phyloP scores from a whole-genome alignment of 2,329 filamentous ascomycete species.

The Fusarium pseudocircinatum region DNA sequence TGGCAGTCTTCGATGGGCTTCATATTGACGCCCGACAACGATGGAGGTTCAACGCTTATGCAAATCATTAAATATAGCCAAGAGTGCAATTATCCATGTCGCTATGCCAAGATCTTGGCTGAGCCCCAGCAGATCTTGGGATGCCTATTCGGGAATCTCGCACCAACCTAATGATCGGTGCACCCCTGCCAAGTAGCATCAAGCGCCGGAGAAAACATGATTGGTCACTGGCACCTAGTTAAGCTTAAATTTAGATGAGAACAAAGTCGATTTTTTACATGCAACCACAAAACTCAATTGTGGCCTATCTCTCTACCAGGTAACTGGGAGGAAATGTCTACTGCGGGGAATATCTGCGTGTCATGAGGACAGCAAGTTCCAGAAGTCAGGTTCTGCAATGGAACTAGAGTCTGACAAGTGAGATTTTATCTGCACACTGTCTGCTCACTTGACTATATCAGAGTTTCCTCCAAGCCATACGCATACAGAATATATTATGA shows the following conservation, averaged over 20 bases:
- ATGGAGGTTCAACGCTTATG: not conserved
- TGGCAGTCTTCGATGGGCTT: too few relatives aligned
- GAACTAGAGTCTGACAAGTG: not conserved
- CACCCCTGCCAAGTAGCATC: not conserved
- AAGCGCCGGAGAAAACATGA: not conserved
- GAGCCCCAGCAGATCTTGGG: not conserved
- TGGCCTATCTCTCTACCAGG: not conserved
- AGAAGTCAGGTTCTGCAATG: not conserved
- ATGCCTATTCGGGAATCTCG: not conserved
- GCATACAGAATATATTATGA: too few relatives aligned
- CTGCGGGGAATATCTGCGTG: not conserved
- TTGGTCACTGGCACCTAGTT: not conserved
- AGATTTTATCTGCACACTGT: not conserved
- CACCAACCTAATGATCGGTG: not conserved
- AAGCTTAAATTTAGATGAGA: not conserved
- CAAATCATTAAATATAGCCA: not conserved
- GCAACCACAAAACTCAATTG: not conserved
- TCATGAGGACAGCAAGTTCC: not conserved
- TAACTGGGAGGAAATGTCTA: not conserved
- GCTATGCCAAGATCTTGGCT: slow-evolving; percentile 20
- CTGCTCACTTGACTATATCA: too few relatives aligned
- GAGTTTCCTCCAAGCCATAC: too few relatives aligned
- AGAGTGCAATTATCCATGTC: not conserved
- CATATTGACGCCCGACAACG: not conserved
- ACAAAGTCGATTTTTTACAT: not conserved